These are phyloP conservation scores for Cryphonectria carpinicola DNA, from an alignment of 2,329 filamentous ascomycete genomes.

Conservation along the genomic window DNA sequence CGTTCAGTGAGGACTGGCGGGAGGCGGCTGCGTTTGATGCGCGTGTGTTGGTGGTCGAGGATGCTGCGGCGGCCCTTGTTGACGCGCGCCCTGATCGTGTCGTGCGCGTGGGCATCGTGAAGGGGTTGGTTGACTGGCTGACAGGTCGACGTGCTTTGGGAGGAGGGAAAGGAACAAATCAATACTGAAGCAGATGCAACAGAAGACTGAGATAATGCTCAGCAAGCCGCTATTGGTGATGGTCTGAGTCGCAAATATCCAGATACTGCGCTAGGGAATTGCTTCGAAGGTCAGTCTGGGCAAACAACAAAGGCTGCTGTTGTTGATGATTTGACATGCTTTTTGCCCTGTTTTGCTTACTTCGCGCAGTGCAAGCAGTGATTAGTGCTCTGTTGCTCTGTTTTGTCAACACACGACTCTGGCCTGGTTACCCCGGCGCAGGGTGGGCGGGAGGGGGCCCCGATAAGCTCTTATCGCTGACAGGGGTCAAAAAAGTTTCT, in stretches of 20 bases:
- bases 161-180: constrained; percentile 27
- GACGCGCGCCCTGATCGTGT: constrained; percentile 52
- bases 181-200: constrained; percentile 29
- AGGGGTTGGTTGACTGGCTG: constrained; percentile 4
- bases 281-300: neutral
- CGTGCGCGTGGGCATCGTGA: constrained; percentile 54
- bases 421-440: constrained; percentile 29
- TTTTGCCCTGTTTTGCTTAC: neutral
- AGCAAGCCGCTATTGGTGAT: constrained; percentile 1
- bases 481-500: constrained; percentile 26
- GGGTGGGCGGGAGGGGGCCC: neutral
- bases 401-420: constrained; percentile 25
- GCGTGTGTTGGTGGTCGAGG: constrained; percentile 44
- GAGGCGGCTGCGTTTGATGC: constrained; percentile 47
- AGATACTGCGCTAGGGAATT: constrained; percentile 10
- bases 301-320: neutral
- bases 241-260: neutral
- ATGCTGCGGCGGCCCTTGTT: constrained; percentile 44
- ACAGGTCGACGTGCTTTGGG: constrained; percentile 14
- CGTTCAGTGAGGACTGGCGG: constrained; percentile 48
- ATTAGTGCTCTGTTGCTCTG: constrained; percentile 10
- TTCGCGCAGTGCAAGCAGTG: neutral
- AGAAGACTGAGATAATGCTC: constrained; percentile 6
- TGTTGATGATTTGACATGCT: neutral
- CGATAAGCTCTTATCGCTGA: constrained; percentile 15